Conservation (phyloP, 257 asterid genomes). For the Solanum bulbocastanum region DNA sequence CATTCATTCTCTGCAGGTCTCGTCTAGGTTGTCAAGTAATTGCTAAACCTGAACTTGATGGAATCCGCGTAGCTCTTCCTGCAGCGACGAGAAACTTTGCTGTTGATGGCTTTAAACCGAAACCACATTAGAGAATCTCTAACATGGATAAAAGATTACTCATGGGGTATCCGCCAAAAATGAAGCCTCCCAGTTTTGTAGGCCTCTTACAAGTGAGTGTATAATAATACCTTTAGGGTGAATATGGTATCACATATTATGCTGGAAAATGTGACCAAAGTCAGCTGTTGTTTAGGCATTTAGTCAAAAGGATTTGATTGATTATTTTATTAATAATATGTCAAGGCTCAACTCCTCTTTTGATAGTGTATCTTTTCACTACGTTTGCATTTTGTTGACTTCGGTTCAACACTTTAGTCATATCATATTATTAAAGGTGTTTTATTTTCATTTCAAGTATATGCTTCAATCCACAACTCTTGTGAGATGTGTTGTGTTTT, state of each 20-base stretch:
- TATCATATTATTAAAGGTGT: neutral
- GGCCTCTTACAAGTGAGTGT: neutral
- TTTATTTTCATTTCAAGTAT: neutral
- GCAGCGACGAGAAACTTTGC: constrained; percentile 89
- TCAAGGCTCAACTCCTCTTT: neutral
- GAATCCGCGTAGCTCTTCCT: constrained; percentile 78
- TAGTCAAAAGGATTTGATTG: neutral
- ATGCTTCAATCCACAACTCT: neutral
- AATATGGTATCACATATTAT: neutral
- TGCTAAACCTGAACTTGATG: constrained; percentile 79
- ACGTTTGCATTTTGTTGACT: neutral
- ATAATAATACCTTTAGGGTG: neutral
- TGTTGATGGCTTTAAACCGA: constrained; percentile 90
- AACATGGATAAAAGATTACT: neutral
- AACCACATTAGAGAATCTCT: constrained; percentile 54
- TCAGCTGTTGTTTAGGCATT: neutral
- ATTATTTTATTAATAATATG: neutral
- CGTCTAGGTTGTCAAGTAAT: constrained; percentile 92
- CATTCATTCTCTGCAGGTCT: constrained; percentile 41
- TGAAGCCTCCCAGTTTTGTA: neutral
- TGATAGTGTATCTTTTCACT: neutral
- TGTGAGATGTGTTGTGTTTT: neutral
- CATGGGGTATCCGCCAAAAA: neutral
- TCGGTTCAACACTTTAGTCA: neutral
- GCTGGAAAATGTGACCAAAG: neutral